These are phyloP conservation scores for Phoma sp. DNA, from an alignment of 2,329 filamentous ascomycete species.

Conservation along the genomic window DNA sequence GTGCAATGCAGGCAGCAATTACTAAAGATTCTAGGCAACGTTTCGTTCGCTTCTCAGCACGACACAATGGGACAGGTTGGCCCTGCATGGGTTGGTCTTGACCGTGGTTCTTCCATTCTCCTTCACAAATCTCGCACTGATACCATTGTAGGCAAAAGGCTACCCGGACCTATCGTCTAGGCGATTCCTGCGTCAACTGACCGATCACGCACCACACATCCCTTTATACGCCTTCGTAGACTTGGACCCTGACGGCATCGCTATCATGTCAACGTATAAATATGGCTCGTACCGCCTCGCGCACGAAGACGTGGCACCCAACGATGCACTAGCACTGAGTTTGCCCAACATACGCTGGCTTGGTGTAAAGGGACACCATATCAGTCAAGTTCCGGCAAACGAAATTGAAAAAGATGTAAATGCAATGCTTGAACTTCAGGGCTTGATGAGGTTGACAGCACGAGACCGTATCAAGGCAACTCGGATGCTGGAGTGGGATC, in stretches of 20 bases:
- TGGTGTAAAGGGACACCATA: conserved; percentile 59
- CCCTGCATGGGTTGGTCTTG: conserved; percentile 69
- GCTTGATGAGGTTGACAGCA: conserved; percentile 59
- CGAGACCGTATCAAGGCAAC: conserved; percentile 67
- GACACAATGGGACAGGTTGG: conserved; percentile 60
- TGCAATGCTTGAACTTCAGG: conserved; percentile 40
- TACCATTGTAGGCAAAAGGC: conserved; percentile 72
- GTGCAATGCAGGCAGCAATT: background rate
- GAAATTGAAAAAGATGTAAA: conserved; percentile 22
- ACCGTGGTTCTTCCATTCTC: conserved; percentile 60
- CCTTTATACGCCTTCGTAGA: conserved; percentile 73
- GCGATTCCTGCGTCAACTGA: conserved; percentile 62
- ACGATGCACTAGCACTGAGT: conserved; percentile 31
- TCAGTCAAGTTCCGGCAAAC: conserved; percentile 26
- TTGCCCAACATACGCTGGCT: conserved; percentile 69
- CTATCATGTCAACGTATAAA: conserved; percentile 77
- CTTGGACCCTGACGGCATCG: conserved; percentile 78
- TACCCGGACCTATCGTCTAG: conserved; percentile 79
- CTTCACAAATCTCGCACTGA: background rate
- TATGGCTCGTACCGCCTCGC: conserved; percentile 69
- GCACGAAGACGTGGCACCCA: conserved; percentile 63
- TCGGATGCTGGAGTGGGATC: conserved; percentile 59
- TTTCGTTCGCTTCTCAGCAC: conserved; percentile 72
- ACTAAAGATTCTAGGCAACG: conserved; percentile 65
- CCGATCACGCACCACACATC: conserved; percentile 47